Evolutionary conservation across 805 yeast genomes (phyloP).

Genomic region (Saccharomycopsis sp.): DNA sequence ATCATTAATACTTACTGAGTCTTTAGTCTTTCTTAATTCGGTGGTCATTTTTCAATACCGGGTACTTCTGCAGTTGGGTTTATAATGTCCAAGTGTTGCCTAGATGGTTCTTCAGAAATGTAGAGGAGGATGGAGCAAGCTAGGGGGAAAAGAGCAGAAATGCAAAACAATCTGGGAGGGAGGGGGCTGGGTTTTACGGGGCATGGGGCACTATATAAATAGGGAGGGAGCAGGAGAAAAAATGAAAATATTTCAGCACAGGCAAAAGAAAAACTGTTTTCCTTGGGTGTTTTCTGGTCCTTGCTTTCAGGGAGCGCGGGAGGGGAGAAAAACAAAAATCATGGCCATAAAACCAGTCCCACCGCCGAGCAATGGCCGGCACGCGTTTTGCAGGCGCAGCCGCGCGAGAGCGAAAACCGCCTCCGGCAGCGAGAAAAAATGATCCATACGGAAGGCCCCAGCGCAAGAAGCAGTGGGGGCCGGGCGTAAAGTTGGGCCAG

Average conservation of each 20-base stretch:
- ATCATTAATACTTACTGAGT: conserved; percentile 31
- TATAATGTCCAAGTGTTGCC: neutral
- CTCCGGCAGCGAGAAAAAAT: neutral
- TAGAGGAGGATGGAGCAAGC: neutral
- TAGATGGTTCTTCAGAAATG: neutral
- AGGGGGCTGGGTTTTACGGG: neutral
- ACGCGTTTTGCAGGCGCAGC: neutral
- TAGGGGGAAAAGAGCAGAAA: neutral
- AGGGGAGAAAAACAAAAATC: neutral
- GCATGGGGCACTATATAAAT: neutral
- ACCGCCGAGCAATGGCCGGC: too few relatives aligned
- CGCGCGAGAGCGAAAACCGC: neutral
- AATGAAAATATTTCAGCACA: neutral
- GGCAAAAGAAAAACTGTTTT: neutral
- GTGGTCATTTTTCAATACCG: conserved; percentile 18
- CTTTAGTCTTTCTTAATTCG: conserved; percentile 32
- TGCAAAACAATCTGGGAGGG: neutral
- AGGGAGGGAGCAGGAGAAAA: neutral
- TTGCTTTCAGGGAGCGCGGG: neutral
- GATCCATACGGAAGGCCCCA: neutral
- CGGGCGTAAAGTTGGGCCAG: neutral
- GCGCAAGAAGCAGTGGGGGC: too few relatives aligned
- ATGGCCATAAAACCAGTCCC: neutral
- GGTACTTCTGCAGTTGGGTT: neutral
- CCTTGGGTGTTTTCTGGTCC: neutral